Evolutionary conservation across 805 yeast genomes (phyloP), one percentile per base, ranked within the genome.

Genomic region (Lachancea quebecensis): DNA sequence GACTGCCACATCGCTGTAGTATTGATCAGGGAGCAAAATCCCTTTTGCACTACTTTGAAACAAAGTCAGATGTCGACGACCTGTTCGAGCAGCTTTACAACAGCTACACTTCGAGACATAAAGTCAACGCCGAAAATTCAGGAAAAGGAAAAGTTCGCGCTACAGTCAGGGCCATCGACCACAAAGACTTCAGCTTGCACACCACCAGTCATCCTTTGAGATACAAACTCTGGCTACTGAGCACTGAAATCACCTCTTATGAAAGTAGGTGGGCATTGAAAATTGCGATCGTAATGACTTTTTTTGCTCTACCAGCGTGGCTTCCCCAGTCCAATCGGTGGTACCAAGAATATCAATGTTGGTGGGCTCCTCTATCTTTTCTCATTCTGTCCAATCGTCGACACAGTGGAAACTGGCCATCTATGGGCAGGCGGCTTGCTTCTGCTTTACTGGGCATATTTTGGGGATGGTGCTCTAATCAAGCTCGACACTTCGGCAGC

Each of bases 401-500:
- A 47, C 67, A 65, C 35, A 58, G 69, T 8, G 68, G 69, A 12
- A 65, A 57, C 7, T 60, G 79, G 65, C 46, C 44, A 12, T 58
- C 61, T 21, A 31, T 69, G 2, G 21, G 52, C 2, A 59, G 63
- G n/a, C 58, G 77, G 49, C 16, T 66, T 0, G 11, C 56, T 0
- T 65, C 65, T 34, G 67, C 71, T 47, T 40, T 73, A 8, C 25
- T 64, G n/a, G 76, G 75, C 2, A 61, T 68, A 10, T 67, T 73
- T 47, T 71, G 75, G 71, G 79, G 73, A 0, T 74, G 77, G 66
- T 68, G 73, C 11, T 70, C 74, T 0, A 61, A 59, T 45, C 66
- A 69, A 27, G 59, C 77, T 1, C 51, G 61, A 16, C 66, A 66
- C 42, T 69, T 64, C 41, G 58, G 68, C 25, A 59, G 57, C 41